phyloP scores from a whole-genome alignment of 805 yeast species.

The Zygoascus ofunaensis region DNA sequence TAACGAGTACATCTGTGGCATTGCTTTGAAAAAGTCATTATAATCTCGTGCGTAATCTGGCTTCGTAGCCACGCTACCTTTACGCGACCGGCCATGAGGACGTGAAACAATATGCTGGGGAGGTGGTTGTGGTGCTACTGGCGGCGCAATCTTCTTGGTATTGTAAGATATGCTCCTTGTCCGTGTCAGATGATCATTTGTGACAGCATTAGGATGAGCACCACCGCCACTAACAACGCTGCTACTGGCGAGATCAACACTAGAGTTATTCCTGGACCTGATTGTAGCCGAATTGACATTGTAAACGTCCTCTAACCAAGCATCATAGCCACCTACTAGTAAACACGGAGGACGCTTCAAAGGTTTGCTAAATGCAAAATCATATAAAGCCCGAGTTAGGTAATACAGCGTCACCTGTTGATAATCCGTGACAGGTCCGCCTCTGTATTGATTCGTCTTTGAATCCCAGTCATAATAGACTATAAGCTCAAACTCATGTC shows the following conservation, averaged over 20 bases:
- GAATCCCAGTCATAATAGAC: conserved; percentile 51
- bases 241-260: neutral
- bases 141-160: neutral
- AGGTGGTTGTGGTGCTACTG: conserved; percentile 9
- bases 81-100: conserved; percentile 13
- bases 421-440: conserved; percentile 15
- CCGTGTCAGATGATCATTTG: too few species aligned
- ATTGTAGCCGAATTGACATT: neutral
- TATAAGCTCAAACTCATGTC: conserved; percentile 52
- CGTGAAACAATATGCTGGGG: conserved; percentile 9
- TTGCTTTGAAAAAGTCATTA: conserved; percentile 22
- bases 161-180: neutral
- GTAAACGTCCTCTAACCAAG: conserved; percentile 31
- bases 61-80: conserved; percentile 14
- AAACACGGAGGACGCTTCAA: conserved; percentile 37
- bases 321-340: conserved; percentile 48
- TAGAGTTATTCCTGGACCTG: neutral
- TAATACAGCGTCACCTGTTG: conserved; percentile 19
- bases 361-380: conserved; percentile 31
- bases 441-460: conserved; percentile 15
- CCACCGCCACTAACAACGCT: neutral
- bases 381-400: conserved; percentile 32
- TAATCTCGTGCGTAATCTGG: conserved; percentile 22
- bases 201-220: neutral
- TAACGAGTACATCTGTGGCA: conserved; percentile 12